phyloP scores from a whole-genome alignment of 1,284 basidiomycete genomes.

The Malassezia slooffiae region DNA sequence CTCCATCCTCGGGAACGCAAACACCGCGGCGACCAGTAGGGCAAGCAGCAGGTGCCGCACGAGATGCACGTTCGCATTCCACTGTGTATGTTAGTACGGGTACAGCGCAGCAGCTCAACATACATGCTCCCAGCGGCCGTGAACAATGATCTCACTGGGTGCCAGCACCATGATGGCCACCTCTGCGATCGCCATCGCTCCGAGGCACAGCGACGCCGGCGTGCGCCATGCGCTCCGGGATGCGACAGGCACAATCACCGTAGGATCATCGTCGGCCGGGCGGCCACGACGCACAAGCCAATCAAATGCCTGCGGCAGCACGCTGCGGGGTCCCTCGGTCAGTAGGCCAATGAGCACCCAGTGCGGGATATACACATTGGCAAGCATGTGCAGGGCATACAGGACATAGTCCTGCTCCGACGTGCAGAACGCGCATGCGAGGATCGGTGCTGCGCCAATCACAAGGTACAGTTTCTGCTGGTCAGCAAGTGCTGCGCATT shows the following conservation, averaged over 20 bases:
- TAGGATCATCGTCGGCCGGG: background rate
- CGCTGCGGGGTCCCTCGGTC: conserved; percentile 5
- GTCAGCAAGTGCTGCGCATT: no score
- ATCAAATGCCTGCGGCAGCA: conserved; percentile 1
- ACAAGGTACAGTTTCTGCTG: conserved; percentile 15
- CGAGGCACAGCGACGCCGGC: background rate
- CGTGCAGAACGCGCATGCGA: conserved; percentile 8
- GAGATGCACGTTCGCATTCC: conserved; percentile 13
- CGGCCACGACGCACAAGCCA: background rate
- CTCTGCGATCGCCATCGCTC: background rate
- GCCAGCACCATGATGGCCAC: background rate
- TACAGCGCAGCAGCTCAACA: no score
- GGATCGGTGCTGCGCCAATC: conserved; percentile 6
- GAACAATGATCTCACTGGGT: background rate
- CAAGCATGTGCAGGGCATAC: background rate
- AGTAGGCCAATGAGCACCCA: background rate
- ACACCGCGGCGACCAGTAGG: background rate
- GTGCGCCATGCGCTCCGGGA: conserved; percentile 1
- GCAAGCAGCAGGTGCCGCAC: conserved; percentile 6
- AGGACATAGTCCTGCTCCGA: conserved; percentile 1
- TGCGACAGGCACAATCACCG: background rate
- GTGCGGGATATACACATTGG: background rate
- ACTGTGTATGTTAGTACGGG: background rate
- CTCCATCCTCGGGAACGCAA: background rate
- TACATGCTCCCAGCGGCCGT: conserved; percentile 10